Evolutionary conservation across 129 eudicot species (phyloP).

Genomic region (Centrapalus pauciflorus): DNA sequence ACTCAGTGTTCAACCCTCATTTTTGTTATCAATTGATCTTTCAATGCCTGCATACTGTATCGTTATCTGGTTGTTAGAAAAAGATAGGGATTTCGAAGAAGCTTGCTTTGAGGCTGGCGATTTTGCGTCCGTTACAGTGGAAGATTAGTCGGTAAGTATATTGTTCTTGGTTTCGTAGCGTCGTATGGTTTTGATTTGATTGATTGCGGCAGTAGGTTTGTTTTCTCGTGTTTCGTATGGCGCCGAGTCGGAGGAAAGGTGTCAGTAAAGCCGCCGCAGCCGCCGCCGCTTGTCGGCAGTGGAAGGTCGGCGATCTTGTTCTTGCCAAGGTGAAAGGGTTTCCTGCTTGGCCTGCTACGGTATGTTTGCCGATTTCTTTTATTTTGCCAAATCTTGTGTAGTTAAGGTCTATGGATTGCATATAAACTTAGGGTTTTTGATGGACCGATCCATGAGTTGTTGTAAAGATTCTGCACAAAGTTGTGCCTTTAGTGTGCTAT

Average conservation of each 20-base stretch:
- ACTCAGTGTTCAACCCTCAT: not conserved
- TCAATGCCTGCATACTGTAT: constrained; percentile 42
- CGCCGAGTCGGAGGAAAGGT: constrained; percentile 85
- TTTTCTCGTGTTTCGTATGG: constrained; percentile 37
- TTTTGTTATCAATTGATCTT: constrained; percentile 12
- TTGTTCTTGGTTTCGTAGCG: not conserved
- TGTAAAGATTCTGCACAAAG: constrained; percentile 5
- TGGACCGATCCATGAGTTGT: not conserved
- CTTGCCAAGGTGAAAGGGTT: constrained; percentile 95
- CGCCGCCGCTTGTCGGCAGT: constrained; percentile 78
- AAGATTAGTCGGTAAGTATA: constrained; percentile 11
- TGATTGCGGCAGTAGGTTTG: constrained; percentile 19
- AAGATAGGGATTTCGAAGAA: constrained; percentile 22
- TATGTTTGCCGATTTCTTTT: constrained; percentile 25
- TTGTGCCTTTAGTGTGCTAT: not conserved
- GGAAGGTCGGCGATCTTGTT: constrained; percentile 97
- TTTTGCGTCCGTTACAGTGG: constrained; percentile 8
- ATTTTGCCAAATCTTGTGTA: not conserved
- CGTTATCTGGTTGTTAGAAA: not conserved
- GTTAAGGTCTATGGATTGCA: constrained; percentile 4
- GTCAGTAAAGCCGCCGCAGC: constrained; percentile 69
- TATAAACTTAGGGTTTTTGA: constrained; percentile 22
- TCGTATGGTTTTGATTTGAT: constrained; percentile 24
- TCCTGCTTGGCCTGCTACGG: constrained; percentile 99
- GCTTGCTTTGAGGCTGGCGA: constrained; percentile 29